Evolutionary conservation across 2,329 filamentous ascomycete genomes (phyloP).

Genomic region (Catunica adiposa): DNA sequence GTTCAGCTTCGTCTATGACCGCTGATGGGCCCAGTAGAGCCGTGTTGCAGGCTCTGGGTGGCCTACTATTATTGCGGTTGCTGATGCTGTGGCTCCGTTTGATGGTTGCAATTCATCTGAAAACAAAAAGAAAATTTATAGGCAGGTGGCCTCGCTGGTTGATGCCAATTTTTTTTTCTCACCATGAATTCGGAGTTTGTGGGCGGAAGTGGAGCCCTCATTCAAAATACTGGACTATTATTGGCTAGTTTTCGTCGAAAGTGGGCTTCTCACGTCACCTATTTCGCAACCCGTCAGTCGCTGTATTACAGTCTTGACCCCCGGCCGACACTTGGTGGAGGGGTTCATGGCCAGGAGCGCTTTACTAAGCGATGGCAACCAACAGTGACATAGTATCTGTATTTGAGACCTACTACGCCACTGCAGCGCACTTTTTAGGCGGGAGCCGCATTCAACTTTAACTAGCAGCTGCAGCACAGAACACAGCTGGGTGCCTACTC

Average conservation of each 20-base stretch:
- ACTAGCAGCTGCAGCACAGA: too few species aligned
- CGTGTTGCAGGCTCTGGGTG: neutral
- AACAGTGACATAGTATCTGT: too few species aligned
- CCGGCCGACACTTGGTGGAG: too few species aligned
- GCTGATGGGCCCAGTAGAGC: neutral
- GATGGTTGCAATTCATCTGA: neutral
- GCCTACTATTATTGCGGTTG: neutral
- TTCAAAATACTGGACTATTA: neutral
- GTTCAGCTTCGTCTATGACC: neutral
- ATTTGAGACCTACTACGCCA: too few species aligned
- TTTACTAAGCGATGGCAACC: too few species aligned
- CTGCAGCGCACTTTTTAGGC: too few species aligned
- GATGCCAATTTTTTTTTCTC: neutral
- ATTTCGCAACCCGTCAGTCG: too few species aligned
- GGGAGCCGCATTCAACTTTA: too few species aligned
- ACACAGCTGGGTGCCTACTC: too few species aligned
- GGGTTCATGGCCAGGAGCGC: too few species aligned
- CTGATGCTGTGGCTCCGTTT: neutral
- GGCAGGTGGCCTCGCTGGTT: neutral
- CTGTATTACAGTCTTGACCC: too few species aligned
- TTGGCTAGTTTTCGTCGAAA: neutral
- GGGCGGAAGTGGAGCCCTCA: constrained; percentile 2
- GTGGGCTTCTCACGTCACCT: neutral
- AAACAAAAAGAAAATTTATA: neutral
- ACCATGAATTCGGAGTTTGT: neutral